Evolutionary conservation across 1,284 basidiomycete genomes (phyloP).

Genomic region (Coniophora puteana): DNA sequence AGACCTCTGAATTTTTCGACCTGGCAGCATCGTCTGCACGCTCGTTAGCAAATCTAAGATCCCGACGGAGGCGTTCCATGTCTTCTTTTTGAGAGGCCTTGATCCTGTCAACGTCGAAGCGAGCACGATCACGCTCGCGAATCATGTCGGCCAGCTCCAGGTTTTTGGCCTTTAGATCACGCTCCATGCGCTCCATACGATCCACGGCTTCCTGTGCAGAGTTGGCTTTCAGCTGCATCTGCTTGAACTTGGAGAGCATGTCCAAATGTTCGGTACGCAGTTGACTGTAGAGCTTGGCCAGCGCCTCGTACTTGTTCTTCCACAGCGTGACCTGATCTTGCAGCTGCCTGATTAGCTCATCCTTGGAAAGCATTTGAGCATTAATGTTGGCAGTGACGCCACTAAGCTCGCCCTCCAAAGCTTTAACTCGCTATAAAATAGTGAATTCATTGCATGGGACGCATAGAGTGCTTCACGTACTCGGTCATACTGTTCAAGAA

Average conservation of each 20-base stretch:
- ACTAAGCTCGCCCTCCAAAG: constrained; percentile 88
- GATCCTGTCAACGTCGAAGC: constrained; percentile 95
- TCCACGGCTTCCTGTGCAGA: constrained; percentile 99
- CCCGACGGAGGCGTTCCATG: constrained; percentile 88
- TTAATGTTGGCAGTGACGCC: constrained; percentile 79
- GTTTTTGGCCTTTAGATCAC: constrained; percentile 98
- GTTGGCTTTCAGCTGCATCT: constrained; percentile 96
- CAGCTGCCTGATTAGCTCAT: constrained; percentile 93
- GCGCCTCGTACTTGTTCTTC: constrained; percentile 98
- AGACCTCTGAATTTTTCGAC: constrained; percentile 92
- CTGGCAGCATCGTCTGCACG: constrained; percentile 92
- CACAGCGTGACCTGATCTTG: constrained; percentile 97
- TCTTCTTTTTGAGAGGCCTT: constrained; percentile 97
- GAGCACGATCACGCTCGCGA: constrained; percentile 91
- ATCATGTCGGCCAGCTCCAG: constrained; percentile 99
- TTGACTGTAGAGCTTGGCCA: constrained; percentile 98
- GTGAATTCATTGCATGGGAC: constrained; percentile 9
- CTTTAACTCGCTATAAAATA: constrained; percentile 80
- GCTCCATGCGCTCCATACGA: constrained; percentile 98
- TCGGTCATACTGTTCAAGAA: constrained; percentile 97
- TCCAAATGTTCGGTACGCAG: constrained; percentile 97
- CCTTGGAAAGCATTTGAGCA: constrained; percentile 89
- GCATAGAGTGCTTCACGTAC: constrained; percentile 44
- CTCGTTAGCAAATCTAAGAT: constrained; percentile 97
- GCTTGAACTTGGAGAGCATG: constrained; percentile 96